These are phyloP conservation scores for Fragaria vesca DNA, from an alignment of 306 rosid species.

Conservation along the genomic window DNA sequence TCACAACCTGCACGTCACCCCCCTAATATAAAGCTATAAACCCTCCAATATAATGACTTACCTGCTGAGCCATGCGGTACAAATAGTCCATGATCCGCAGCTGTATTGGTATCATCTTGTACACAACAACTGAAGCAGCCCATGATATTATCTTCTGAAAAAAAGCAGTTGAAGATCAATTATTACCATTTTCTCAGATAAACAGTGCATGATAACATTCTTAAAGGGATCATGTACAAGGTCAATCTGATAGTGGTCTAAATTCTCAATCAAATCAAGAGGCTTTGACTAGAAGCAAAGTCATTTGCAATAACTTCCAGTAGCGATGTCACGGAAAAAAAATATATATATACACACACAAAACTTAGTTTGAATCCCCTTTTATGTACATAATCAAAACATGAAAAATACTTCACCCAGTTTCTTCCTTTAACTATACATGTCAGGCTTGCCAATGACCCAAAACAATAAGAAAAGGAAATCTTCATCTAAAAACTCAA, in stretches of 20 bases:
- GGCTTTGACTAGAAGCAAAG: not conserved
- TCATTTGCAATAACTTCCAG: not conserved
- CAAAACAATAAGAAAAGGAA: not conserved
- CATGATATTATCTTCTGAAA: conserved; percentile 49
- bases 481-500: conserved; percentile 1
- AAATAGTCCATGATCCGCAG: conserved; percentile 40
- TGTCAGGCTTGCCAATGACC: not conserved
- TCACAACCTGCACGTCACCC: not conserved
- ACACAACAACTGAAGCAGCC: conserved; percentile 76
- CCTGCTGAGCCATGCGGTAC: conserved; percentile 42
- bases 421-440: not conserved
- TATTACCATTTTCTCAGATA: not conserved
- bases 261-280: not conserved
- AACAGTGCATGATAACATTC: not conserved
- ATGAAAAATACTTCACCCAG: not conserved
- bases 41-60: conserved; percentile 9
- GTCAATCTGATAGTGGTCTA: not conserved
- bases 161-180: conserved; percentile 3
- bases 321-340: not conserved
- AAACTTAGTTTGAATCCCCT: not conserved
- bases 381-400: not conserved
- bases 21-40: not conserved
- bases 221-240: not conserved
- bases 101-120: conserved; percentile 40
- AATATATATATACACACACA: no score